Evolutionary conservation across 2,329 filamentous ascomycete genomes (phyloP).

Genomic region (Pseudocercospora ulei): DNA sequence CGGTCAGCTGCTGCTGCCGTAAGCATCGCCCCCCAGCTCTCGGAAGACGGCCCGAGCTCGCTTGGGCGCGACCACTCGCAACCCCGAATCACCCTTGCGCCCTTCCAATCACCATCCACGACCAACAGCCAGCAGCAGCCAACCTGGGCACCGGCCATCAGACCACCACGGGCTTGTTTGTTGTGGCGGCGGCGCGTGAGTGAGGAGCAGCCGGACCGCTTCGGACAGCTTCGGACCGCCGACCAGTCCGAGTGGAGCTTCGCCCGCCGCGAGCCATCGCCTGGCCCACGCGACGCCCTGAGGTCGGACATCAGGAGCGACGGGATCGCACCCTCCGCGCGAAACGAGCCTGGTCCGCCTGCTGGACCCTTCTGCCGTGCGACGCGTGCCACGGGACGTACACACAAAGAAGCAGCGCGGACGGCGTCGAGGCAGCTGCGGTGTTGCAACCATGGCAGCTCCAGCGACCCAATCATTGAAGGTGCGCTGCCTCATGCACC

Average conservation of each 20-base stretch:
- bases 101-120: constrained; percentile 1
- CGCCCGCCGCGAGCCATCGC: constrained; percentile 6
- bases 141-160: constrained; percentile 2
- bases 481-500: constrained; percentile 44
- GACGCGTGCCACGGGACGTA: constrained; percentile 6
- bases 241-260: constrained; percentile 1
- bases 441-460: constrained; percentile 51
- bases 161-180: not conserved
- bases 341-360: constrained; percentile 4
- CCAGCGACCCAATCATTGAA: constrained; percentile 84
- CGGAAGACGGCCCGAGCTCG: too few species aligned
- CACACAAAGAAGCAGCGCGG: constrained; percentile 5
- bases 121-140: constrained; percentile 5
- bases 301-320: constrained; percentile 8
- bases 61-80: constrained; percentile 3
- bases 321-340: not conserved
- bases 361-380: constrained; percentile 6
- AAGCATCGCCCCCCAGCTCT: too few species aligned
- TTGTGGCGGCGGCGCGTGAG: not conserved
- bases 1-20: too few species aligned
- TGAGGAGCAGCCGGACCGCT: not conserved
- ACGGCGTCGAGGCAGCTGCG: not conserved
- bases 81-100: not conserved
- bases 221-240: not conserved
- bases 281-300: constrained; percentile 7